Percentiles rank a stretch among this genome's conserved stretches.
phyloP scores from a whole-genome alignment of 352 stramenopile genomes.

The Pythium brassicae region DNA sequence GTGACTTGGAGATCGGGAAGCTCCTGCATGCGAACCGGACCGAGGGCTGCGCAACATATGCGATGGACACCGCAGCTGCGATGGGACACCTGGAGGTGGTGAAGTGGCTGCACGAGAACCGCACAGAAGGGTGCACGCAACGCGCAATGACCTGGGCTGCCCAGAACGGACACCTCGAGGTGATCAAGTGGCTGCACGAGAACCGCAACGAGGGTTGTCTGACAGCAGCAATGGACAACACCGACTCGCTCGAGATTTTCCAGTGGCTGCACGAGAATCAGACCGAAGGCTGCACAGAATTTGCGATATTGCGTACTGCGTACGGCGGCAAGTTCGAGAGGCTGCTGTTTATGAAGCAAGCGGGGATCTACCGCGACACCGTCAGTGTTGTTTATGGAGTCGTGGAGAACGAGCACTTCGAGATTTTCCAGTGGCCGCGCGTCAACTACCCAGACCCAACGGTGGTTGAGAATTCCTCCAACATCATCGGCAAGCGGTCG shows the following conservation, averaged over 20 bases:
- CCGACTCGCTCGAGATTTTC: not conserved
- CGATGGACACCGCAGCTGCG: not conserved
- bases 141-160: too few species aligned
- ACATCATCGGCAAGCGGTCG: too few species aligned
- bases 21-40: not conserved
- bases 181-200: too few species aligned
- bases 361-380: not conserved
- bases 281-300: not conserved
- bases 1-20: not conserved
- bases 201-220: too few species aligned
- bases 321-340: not conserved
- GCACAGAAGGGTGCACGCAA: too few species aligned
- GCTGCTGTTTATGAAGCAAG: not conserved
- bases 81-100: too few species aligned
- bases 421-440: constrained; percentile 1
- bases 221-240: not conserved
- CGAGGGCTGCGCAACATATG: not conserved
- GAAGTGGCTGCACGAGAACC: too few species aligned
- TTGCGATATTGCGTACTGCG: not conserved
- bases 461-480: too few species aligned
- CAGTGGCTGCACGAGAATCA: constrained; percentile 1
- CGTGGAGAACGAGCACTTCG: not conserved
- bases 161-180: too few species aligned
- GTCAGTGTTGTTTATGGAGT: too few species aligned
- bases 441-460: not conserved